Evolutionary conservation across 2,329 filamentous ascomycete genomes (phyloP).

Genomic region (Alternaria triticina): DNA sequence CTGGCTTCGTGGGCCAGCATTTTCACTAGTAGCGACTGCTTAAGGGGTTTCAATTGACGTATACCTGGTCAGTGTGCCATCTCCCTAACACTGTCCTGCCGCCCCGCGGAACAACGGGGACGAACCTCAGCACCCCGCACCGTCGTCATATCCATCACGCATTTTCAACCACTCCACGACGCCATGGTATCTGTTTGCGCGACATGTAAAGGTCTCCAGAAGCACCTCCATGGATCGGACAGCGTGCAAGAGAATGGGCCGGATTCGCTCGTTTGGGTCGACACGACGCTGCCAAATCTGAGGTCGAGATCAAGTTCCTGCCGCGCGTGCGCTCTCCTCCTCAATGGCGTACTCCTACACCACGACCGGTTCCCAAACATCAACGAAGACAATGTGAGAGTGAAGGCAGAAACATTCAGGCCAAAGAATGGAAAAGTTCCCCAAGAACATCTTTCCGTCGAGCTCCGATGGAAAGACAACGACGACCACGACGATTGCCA

Average conservation of each 20-base stretch:
- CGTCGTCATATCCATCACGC: slow-evolving; percentile 4
- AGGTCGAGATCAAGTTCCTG: slow-evolving; percentile 38
- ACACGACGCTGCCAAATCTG: slow-evolving; percentile 37
- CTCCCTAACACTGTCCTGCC: slow-evolving; percentile 2
- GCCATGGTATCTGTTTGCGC: slow-evolving; percentile 41
- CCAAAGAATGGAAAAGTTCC: slow-evolving; percentile 13
- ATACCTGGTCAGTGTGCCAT: slow-evolving; percentile 7
- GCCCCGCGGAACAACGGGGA: slow-evolving; percentile 16
- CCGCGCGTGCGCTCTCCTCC: slow-evolving; percentile 41
- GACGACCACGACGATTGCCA: slow-evolving; percentile 25
- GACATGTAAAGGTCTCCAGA: slow-evolving; percentile 45
- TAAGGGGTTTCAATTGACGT: slow-evolving; percentile 11
- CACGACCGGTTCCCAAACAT: slow-evolving; percentile 36
- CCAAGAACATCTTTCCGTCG: slow-evolving; percentile 45
- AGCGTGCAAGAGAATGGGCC: slow-evolving; percentile 20
- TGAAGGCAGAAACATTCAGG: slow-evolving; percentile 39
- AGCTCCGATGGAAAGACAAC: slow-evolving; percentile 38
- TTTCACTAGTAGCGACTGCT: slow-evolving; percentile 3
- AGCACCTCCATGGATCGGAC: slow-evolving; percentile 30
- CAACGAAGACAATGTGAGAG: slow-evolving; percentile 30
- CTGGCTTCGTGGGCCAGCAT: neutral
- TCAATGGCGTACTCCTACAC: slow-evolving; percentile 43
- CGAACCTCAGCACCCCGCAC: slow-evolving; percentile 16
- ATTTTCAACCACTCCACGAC: neutral
- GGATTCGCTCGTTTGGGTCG: slow-evolving; percentile 31